Conservation (phyloP, 257 asterid species). For the Solanum chmielewskii region DNA sequence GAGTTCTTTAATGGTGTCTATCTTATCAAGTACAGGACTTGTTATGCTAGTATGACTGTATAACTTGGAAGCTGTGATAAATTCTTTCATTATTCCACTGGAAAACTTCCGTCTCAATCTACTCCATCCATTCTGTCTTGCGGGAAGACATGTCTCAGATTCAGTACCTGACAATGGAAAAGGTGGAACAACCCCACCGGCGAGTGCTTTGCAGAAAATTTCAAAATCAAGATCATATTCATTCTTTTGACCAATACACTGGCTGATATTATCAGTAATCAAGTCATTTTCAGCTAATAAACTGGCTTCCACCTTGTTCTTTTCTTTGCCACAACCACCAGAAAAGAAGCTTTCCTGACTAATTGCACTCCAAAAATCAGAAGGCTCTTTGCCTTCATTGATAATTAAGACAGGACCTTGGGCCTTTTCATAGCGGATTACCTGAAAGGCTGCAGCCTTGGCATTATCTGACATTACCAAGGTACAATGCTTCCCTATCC, state of each 20-base stretch:
- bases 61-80: slow-evolving; percentile 29
- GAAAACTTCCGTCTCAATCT: slow-evolving; percentile 46
- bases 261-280: not conserved
- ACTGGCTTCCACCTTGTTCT: slow-evolving; percentile 1
- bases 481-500: slow-evolving; percentile 66
- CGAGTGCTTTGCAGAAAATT: slow-evolving; percentile 48
- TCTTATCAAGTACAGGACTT: slow-evolving; percentile 13
- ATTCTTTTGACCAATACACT: slow-evolving; percentile 22
- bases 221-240: slow-evolving; percentile 74
- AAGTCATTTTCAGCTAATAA: not conserved
- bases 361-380: slow-evolving; percentile 69
- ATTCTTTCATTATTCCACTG: slow-evolving; percentile 35
- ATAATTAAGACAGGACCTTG: slow-evolving; percentile 47
- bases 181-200: slow-evolving; percentile 78
- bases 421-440: slow-evolving; percentile 66
- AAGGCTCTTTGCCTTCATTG: slow-evolving; percentile 65
- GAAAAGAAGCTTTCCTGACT: slow-evolving; percentile 5
- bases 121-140: slow-evolving; percentile 64
- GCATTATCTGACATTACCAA: slow-evolving; percentile 64
- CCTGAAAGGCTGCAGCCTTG: slow-evolving; percentile 61
- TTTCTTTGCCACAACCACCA: slow-evolving; percentile 1
- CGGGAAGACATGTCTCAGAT: slow-evolving; percentile 56
- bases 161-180: slow-evolving; percentile 45
- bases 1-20: slow-evolving; percentile 15
- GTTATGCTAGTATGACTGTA: slow-evolving; percentile 5